Base-by-base conservation (phyloP, 2,329 filamentous ascomycete genomes). In the Colletotrichum lini region DNA sequence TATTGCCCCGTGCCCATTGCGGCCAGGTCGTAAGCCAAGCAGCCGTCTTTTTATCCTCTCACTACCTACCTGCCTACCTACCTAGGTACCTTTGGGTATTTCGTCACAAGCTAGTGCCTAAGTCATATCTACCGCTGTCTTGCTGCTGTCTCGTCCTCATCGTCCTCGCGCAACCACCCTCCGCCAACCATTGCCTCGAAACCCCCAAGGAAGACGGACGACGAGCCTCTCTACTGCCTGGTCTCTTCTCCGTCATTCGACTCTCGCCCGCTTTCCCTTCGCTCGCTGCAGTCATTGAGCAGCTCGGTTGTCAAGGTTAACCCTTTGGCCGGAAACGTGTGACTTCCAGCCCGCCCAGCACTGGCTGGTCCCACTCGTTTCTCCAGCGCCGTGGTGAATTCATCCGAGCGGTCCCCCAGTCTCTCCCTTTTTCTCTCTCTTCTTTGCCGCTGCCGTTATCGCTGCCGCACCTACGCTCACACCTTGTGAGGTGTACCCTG, bases 351-450 rank as follows among this genome's bases (percentile, higher is more conserved):
- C 57, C 45, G 70, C 61, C 61, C 54, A 30, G 61, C 54, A 57
- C 70, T 61, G 57, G 50, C 50, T 61, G 70, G 70, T 72, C 66
- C 70, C 70, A 70, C 70, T 72, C 70, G 61, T 72, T 72, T 70
- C 67, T 70, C 60, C 66, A 72, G 49, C 21, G 42, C 30, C 21
- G 58, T 70, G 59, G 65, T 72, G 64, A 62, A 68, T 53, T 58
- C 52, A 67, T 67, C 65, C 65, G 65, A 71, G 68, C 68, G 68
- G 57, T 63, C 65, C 68, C 65, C 64, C 42, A 38, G 47, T 23
- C 47, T 26, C 15, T 61, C 59, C 49, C 23, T 30, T 35, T n/a
- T 18, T 38, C 35, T 38, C 35, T 10, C 9, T 61, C 59, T 49
- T 50, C 45, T 35, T 15, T 23, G 42, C 30, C 30, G 45, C 45